Base-by-base conservation (phyloP, 169 alveolate species). In the Plasmodium gaboni region DNA sequence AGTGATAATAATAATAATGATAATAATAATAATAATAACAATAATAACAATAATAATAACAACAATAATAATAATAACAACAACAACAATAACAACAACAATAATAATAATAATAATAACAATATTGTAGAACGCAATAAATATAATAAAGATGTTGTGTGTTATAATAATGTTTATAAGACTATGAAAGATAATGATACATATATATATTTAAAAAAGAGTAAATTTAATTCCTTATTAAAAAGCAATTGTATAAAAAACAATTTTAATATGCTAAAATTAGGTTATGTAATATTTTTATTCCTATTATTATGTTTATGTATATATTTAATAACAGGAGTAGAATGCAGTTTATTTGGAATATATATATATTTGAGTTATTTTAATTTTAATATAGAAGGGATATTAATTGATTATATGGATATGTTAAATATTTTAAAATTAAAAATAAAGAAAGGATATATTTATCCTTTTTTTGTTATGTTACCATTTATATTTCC, bases 401-500 rank as follows among this genome's bases (percentile, higher is more conserved):
- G 91, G 0, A 44, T 83, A 2, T 13, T 83, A 57, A 68, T 83
- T 24, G 91, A 83, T 42, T 83, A 32, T 44, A 61, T 53, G 8
- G 91, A 83, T 53, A 83, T 83, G 91, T 71, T 83, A n/a, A 83
- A 83, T 50, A 83, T 68, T 19, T 51, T 83, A 50, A 68, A 83
- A 60, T 38, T 83, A 46, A 83, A 83, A 28, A 55, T 83, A 13
- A 42, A 53, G 26, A 50, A 19, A 22, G 38, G 51, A 28, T 83
- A 83, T 60, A 69, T 83, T 2, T 83, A 53, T 57, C 71, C 91
- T 8, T 83, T 83, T 46, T 83, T 83, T 28, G 32, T 83, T 8
- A 83, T 83, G 71, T 44, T 83, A 3, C 91, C 91, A 57, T 83
- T 83, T 48, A 68, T 83, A 19, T 83, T 83, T 17, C 91, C 91